Percentiles rank a stretch among this genome's conserved stretches.
phyloP scores from a whole-genome alignment of 805 yeast genomes.

The Saccharomycopsis sp. region DNA sequence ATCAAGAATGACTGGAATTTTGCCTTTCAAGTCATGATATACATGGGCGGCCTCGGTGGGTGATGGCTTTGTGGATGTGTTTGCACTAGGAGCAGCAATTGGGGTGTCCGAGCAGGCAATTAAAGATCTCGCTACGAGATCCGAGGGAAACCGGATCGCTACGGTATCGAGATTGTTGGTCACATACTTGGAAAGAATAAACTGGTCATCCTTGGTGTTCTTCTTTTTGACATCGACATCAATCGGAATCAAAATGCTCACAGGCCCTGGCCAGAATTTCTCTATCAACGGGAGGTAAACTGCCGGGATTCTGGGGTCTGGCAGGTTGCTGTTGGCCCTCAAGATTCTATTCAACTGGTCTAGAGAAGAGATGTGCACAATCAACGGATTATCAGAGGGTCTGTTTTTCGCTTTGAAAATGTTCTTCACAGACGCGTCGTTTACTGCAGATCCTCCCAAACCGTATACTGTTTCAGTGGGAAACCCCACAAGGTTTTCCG shows the following conservation, averaged over 20 bases:
- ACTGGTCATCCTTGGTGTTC: background rate
- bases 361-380: conserved; percentile 77
- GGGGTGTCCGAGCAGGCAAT: conserved; percentile 82
- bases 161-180: conserved; percentile 87
- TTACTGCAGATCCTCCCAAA: conserved; percentile 79
- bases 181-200: conserved; percentile 51
- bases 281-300: conserved; percentile 58
- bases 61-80: conserved; percentile 91
- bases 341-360: conserved; percentile 62
- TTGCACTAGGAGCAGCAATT: conserved; percentile 96
- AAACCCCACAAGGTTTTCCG: conserved; percentile 68
- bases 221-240: conserved; percentile 8
- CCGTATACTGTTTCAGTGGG: conserved; percentile 99
- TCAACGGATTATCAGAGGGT: conserved; percentile 93
- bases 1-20: conserved; percentile 78
- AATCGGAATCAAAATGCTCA: conserved; percentile 76
- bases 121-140: conserved; percentile 85
- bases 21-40: conserved; percentile 66
- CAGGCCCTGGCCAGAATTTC: conserved; percentile 93
- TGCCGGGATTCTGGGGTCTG: conserved; percentile 50
- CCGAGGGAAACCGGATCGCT: conserved; percentile 84
- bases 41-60: conserved; percentile 90
- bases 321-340: conserved; percentile 30
- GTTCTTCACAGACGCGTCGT: conserved; percentile 62
- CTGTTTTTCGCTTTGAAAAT: conserved; percentile 87